These are phyloP conservation scores for Bothriochloa decipiens DNA, from an alignment of 176 grass and related monocot genomes.

Conservation along the genomic window DNA sequence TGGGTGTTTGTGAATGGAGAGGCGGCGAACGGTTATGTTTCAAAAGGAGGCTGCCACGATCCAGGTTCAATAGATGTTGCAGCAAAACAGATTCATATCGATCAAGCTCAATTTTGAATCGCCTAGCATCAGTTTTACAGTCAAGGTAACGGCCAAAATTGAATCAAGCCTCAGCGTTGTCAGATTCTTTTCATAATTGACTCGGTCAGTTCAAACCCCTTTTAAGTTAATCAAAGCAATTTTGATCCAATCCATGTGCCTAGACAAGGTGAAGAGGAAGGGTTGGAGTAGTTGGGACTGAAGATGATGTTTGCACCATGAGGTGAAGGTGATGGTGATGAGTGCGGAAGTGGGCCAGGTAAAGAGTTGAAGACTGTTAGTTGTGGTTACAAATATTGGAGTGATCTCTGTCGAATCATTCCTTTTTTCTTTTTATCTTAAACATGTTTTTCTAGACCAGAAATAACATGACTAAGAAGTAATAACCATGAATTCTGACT, in stretches of 20 bases:
- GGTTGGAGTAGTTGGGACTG: background rate
- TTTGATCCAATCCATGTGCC: background rate
- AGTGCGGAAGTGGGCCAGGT: background rate
- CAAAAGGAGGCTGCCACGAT: background rate
- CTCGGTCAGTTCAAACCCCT: background rate
- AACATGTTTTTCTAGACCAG: background rate
- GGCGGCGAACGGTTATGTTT: too few species aligned
- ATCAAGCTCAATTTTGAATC: background rate
- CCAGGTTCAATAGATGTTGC: background rate
- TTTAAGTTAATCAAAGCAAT: background rate
- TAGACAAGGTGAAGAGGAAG: background rate
- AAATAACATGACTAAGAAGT: background rate
- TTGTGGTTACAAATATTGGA: background rate
- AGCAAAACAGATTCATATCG: background rate
- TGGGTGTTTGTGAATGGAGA: background rate
- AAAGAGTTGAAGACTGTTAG: background rate
- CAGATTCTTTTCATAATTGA: background rate
- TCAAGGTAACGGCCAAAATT: background rate
- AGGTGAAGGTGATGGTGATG: background rate
- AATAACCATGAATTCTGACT: background rate
- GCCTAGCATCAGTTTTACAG: background rate
- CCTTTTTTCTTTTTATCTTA: background rate
- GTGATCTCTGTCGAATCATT: background rate
- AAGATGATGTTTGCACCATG: background rate
- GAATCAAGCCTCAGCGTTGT: background rate